phyloP scores from a whole-genome alignment of 164 flowering plant genomes.

The Platanus orientalis region DNA sequence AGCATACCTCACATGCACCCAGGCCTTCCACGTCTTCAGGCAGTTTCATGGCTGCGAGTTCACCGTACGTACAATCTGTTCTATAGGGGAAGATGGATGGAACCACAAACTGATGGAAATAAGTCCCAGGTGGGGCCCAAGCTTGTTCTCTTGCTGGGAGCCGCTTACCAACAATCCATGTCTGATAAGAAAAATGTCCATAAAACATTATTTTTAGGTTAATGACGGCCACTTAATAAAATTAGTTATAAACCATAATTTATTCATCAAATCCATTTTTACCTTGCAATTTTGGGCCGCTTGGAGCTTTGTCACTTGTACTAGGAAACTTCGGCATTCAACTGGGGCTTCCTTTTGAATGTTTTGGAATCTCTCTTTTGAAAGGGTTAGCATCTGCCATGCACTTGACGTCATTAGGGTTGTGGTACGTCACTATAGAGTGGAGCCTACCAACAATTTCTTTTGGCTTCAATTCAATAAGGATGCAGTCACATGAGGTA shows the following conservation, averaged over 20 bases:
- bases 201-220: no score
- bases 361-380: constrained; percentile 69
- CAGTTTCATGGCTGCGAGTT: constrained; percentile 86
- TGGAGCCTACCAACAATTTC: no score
- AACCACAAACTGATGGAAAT: constrained; percentile 91
- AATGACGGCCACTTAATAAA: no score
- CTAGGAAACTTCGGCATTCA: constrained; percentile 56
- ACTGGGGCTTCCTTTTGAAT: constrained; percentile 81
- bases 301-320: constrained; percentile 83
- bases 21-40: constrained; percentile 81
- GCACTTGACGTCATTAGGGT: no score
- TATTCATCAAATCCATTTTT: not conserved
- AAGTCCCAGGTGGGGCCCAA: constrained; percentile 85
- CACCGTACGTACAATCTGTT: constrained; percentile 80
- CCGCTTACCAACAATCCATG: constrained; percentile 97
- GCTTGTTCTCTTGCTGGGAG: constrained; percentile 64
- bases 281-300: constrained; percentile 86
- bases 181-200: constrained; percentile 42
- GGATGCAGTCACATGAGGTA: no score
- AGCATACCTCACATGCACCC: constrained; percentile 84
- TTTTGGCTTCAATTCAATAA: no score
- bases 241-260: no score
- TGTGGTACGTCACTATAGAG: no score
- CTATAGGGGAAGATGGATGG: constrained; percentile 70
- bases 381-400: constrained; percentile 88